Evolutionary conservation across 345 rosid species (phyloP), one percentile per base, ranked within the genome.

Genomic region (Pistacia atlantica): DNA sequence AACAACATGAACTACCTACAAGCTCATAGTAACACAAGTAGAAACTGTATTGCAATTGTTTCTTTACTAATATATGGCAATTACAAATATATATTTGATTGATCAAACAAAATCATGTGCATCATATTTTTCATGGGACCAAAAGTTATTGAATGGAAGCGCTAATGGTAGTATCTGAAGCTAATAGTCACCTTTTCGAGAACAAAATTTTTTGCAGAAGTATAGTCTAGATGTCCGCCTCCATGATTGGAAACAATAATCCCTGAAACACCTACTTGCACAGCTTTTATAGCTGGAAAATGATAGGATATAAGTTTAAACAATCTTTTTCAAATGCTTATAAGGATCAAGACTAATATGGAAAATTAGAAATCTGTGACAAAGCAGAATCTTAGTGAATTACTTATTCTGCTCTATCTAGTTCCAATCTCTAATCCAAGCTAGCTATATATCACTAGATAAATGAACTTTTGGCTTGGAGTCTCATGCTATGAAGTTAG

Each of bases 221-320:
- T 74, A 65, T 90, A 90, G 65, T 91, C 91, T 3, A 93, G 90
- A 78, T 91, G 96, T 5, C 97, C 93, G 78, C 79, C 96, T 67
- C 93, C 97, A 49, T 93, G 97, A 78, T 93, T 93, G 0, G 96
- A 93, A 80, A 91, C 93, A 0, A 93, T 78, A 77, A 93, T 90
- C 70, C 97, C 97, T 58, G 85, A 88, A 71, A 82, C 83, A 49
- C 96, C 92, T 3, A 79, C 86, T 83, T 93, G 93, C 78, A 89
- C 82, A 25, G 96, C 94, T 75, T 87, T 90, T 35, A 82, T 80
- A 71, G 94, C 96, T 93, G 93, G 76, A 66, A 82, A 70, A 2
- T 65, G 17, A 4, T 45, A 72, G 75, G 63, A 65, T 33, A 71
- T 45, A 70, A 11, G 28, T 13, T 49, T 2, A 52, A 72, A 46